Base-by-base conservation (phyloP, 2,329 filamentous ascomycete species). In the Cryphonectria japonica region DNA sequence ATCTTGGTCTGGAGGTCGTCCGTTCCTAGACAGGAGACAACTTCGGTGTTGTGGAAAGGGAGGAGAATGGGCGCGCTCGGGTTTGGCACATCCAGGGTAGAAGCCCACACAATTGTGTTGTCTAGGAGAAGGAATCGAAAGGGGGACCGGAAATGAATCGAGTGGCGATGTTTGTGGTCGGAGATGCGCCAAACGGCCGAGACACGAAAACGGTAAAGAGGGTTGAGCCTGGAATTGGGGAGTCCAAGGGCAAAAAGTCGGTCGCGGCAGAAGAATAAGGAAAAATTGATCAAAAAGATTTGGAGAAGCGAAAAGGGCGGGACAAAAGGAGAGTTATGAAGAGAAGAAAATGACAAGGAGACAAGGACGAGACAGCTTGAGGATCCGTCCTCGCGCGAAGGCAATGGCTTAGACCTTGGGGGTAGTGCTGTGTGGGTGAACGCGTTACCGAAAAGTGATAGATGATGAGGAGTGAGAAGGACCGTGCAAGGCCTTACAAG, bases 1-100 rank as follows among this genome's bases (percentile, higher is more conserved):
- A 69, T 75, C 61, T 75, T 74, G 75, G 78, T 76, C 19, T 50
- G 54, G 34, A 6, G 39, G 37, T 62, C 34, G 54, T 59, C 39
- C 66, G 70, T 61, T 72, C 57, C 68, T 66, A 43, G 41, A 66
- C 32, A 43, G 52, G 69, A 64, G 66, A 69, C 43, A 52, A 65
- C 52, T 60, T 62, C 22, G 70, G 39, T 54, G 73, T 66, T 52
- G 29, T 59, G 60, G 46, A 66, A 54, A 67, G 61, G 62, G 41
- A 52, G 70, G 68, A 26, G 3, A 67, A 61, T 26, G 67, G 61
- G 14, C 54, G 70, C 29, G 50, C 50, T 67, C 41, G n/a, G 46
- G 61, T 59, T 41, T 68, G 46, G 62, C 69, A 68, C 72, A 73
- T 72, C 61, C 63, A 72, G 65, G 32, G 63, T n/a, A 3, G 43